Evolutionary conservation across 495 filamentous ascomycete genomes (phyloP).

Genomic region (Aspergillus haitiensis): DNA sequence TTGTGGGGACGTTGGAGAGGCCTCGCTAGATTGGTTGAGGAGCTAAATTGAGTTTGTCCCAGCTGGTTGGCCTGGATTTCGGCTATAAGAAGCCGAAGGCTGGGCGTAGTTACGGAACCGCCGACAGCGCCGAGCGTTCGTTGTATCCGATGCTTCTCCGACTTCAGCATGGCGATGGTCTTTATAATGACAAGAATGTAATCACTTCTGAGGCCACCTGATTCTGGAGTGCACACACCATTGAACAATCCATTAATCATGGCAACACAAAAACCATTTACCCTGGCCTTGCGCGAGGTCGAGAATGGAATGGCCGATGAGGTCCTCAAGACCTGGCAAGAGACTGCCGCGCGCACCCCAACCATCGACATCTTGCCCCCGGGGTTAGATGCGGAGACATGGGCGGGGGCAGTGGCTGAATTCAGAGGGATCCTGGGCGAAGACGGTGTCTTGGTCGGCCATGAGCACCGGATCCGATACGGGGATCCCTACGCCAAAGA

Average conservation of each 20-base stretch:
- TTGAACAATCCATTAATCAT: background rate
- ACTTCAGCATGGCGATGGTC: no score
- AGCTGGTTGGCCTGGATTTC: background rate
- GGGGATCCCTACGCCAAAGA: constrained; percentile 4
- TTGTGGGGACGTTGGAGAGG: background rate
- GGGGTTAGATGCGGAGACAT: constrained; percentile 24
- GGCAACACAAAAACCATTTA: background rate
- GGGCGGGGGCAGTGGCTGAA: constrained; percentile 22
- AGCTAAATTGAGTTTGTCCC: background rate
- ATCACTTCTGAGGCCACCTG: no score
- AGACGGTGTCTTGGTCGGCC: constrained; percentile 1
- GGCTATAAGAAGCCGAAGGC: background rate
- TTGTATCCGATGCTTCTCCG: background rate
- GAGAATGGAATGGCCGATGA: constrained; percentile 3
- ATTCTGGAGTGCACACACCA: no score
- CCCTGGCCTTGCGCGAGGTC: background rate
- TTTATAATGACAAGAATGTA: no score
- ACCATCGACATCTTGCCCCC: background rate
- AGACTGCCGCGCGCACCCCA: background rate
- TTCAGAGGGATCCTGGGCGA: background rate
- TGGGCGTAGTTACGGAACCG: background rate
- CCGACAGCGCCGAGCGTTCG: background rate
- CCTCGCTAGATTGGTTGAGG: background rate
- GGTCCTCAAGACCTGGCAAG: background rate
- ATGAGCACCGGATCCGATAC: constrained; percentile 6